Base-by-base conservation (phyloP, 1,284 basidiomycete species). In the Ceratobasidium sp. region DNA sequence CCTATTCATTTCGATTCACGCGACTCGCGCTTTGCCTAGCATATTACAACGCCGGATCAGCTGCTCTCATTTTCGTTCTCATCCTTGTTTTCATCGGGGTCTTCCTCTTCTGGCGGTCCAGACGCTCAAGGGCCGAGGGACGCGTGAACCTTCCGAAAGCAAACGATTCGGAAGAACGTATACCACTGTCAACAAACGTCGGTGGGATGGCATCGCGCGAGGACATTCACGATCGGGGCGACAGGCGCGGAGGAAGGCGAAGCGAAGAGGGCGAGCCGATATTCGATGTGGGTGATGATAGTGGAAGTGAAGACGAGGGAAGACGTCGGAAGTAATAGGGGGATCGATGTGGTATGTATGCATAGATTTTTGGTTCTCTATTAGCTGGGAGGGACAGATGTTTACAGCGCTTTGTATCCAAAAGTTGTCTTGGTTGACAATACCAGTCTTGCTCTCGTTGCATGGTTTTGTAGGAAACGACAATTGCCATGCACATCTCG, bases 1-100 rank as follows among this genome's bases (percentile, higher is more conserved):
- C 60, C 51, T 26, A 56, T 23, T 68, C 7, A 71, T 75, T 66
- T n/a, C 58, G 77, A 61, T 72, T 33, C 55, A 60, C 49, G 10
- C 20, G 76, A 58, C 33, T 10, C 46, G 10, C 46, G 23, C 23
- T 10, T 44, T 71, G 53, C 83, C 33, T 33, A 93, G 95, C 94
- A 20, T 96, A 96, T 84, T 98, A 97, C 85, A 97, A 98, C 81
- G 94, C 95, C 26, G 95, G 95, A 12, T 96, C 95, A 0, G 94
- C 94, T 0, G 92, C 94, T 1, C 87, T 97, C 33, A 91, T 98
- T 44, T 88, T 98, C 53, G 83, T 95, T 3, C 85, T 98, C 63
- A 89, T 98, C 79, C 88, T 90, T 33, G 84, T 92, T 12, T 89
- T 88, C n/a, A 89, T 97, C 58, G 95, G 91, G 0, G 85, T 88